Evolutionary conservation across 164 flowering plant genomes (phyloP), one percentile per base, ranked within the genome.

Genomic region (Macadamia integrifolia): DNA sequence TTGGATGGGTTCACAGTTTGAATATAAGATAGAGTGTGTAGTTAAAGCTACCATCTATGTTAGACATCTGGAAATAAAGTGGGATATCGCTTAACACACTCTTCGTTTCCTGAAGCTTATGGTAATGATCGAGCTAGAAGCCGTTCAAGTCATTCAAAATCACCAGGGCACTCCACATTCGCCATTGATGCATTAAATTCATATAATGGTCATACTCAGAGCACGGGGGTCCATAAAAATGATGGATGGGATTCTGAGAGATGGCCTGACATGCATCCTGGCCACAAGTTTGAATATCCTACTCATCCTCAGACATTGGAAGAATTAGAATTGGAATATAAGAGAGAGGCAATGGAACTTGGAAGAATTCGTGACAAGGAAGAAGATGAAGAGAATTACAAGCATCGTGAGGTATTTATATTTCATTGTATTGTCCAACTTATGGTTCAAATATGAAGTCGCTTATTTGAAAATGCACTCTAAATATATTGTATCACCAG

Each of bases 81-180:
- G 83, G 68, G 70, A 70, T 67, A 52, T 58, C 67, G 50, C 83
- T 87, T 90, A 85, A 87, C 89, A 74, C 71, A 69, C 80, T 92
- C 82, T 92, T 87, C 89, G 64, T 90, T 90, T 90, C 80, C 58
- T 90, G 97, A 94, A 94, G 99, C 96, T 85, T 92, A 88, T 81
- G 93, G 83, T 77, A 88, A 77, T 80, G 87, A 81, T 65, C 91
- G 97, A 81, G 89, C 79, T 66, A 84, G 91, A 78, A 81, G 86
- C 65, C 90, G 80, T 64, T 73, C 93, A 64, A 87, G 87, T 78
- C 86, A 69, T 79, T 93, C 96, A 64, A 89, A 75, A 71, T 94
- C 97, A 81, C 97, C 99, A 50, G 89, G 73, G 28, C 83, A 66
- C 32, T 70, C 82, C 55, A 71, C 79, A 32, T 88, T 78, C 69